These are phyloP conservation scores for Yamadazyma blattariae DNA, from an alignment of 1,139 yeast genomes.

Conservation along the genomic window DNA sequence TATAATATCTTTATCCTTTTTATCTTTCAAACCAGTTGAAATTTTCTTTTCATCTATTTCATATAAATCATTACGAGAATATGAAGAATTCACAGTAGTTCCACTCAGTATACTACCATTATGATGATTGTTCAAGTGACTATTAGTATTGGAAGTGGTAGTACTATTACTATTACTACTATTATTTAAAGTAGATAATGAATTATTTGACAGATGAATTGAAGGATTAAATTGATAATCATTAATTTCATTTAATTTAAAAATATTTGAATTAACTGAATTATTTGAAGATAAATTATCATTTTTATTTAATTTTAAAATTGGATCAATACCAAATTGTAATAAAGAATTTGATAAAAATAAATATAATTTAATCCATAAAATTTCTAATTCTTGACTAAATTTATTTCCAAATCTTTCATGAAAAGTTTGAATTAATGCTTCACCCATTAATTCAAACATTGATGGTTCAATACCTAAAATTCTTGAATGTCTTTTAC, in stretches of 20 bases:
- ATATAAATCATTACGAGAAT: constrained; percentile 10
- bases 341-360: constrained; percentile 64
- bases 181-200: not conserved
- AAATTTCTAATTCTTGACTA: constrained; percentile 52
- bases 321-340: constrained; percentile 66
- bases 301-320: constrained; percentile 22
- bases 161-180: not conserved
- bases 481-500: constrained; percentile 74
- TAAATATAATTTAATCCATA: constrained; percentile 69
- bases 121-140: not conserved
- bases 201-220: not conserved
- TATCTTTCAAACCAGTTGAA: constrained; percentile 10
- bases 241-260: constrained; percentile 11
- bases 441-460: constrained; percentile 78
- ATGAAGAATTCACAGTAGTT: constrained; percentile 3
- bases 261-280: constrained; percentile 5
- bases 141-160: not conserved
- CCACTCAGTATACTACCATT: too few relatives aligned
- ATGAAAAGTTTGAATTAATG: constrained; percentile 68
- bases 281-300: constrained; percentile 5
- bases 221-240: not conserved
- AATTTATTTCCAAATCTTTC: constrained; percentile 57
- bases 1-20: constrained; percentile 15
- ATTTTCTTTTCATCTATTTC: constrained; percentile 11
- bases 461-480: constrained; percentile 71